These are phyloP conservation scores for Collybiopsis luxurians DNA, from an alignment of 768 basidiomycete species.

Conservation along the genomic window DNA sequence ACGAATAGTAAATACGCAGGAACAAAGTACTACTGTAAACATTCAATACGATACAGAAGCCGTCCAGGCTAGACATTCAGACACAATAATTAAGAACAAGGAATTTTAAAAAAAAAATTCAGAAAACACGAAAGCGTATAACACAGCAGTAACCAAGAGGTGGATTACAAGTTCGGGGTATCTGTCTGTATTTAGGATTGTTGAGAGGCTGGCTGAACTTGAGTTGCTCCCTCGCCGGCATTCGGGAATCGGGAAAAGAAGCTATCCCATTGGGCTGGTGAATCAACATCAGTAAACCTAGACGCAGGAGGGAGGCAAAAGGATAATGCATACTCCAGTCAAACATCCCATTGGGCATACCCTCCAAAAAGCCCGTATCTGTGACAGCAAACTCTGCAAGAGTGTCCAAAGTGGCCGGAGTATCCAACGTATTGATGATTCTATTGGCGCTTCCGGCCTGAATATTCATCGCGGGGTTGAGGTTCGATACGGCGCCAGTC, in stretches of 20 bases:
- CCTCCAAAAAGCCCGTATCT: constrained; percentile 70
- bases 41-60: too few relatives aligned
- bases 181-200: background rate
- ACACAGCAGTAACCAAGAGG: background rate
- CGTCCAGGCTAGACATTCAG: too few relatives aligned
- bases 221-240: background rate
- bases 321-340: constrained; percentile 64
- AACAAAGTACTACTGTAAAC: too few relatives aligned
- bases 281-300: background rate
- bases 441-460: constrained; percentile 49
- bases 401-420: constrained; percentile 48
- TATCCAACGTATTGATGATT: constrained; percentile 75
- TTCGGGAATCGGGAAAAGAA: constrained; percentile 65
- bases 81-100: too few relatives aligned
- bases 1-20: too few relatives aligned
- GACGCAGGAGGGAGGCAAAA: constrained; percentile 1
- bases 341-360: constrained; percentile 82
- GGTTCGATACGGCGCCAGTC: constrained; percentile 45
- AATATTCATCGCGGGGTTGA: constrained; percentile 74
- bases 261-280: constrained; percentile 75
- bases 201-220: background rate
- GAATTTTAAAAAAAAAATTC: too few relatives aligned
- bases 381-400: constrained; percentile 65
- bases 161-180: background rate
- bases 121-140: background rate